Evolutionary conservation across 192 early-diverging fungal species (phyloP).

Genomic region (Rhizophagus sp.): DNA sequence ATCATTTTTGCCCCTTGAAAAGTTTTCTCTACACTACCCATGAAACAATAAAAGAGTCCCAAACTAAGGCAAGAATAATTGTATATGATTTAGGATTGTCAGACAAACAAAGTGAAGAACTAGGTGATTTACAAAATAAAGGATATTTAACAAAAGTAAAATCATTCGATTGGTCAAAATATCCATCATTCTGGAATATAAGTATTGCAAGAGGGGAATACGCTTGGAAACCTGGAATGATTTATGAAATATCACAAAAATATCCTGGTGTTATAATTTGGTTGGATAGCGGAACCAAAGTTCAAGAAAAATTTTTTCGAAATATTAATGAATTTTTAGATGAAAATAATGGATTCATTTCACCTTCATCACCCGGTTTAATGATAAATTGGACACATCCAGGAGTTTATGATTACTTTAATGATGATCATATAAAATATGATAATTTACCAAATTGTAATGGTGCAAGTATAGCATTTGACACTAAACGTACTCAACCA

Average conservation of each 20-base stretch:
- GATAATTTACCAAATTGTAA: constrained; percentile 44
- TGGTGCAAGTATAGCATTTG: constrained; percentile 48
- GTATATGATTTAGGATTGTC: background rate
- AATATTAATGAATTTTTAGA: constrained; percentile 43
- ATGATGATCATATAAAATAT: constrained; percentile 35
- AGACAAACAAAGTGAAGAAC: background rate
- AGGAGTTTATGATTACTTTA: constrained; percentile 45
- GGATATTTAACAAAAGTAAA: constrained; percentile 41
- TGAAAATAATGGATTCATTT: constrained; percentile 44
- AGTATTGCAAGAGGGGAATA: constrained; percentile 48
- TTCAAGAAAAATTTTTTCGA: constrained; percentile 27
- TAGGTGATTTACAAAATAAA: background rate
- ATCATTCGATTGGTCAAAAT: constrained; percentile 41
- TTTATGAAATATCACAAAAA: constrained; percentile 36
- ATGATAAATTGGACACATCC: constrained; percentile 47
- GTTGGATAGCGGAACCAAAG: constrained; percentile 47
- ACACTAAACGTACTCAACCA: constrained; percentile 38
- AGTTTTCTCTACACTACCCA: background rate
- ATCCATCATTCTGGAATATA: constrained; percentile 52
- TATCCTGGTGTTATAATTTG: constrained; percentile 43
- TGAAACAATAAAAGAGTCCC: background rate
- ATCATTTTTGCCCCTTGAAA: background rate
- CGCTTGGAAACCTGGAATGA: constrained; percentile 55
- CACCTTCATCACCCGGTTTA: constrained; percentile 37
- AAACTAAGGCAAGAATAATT: background rate